Base-by-base conservation (phyloP, 306 rosid species). In the Cicer chorassanicum region DNA sequence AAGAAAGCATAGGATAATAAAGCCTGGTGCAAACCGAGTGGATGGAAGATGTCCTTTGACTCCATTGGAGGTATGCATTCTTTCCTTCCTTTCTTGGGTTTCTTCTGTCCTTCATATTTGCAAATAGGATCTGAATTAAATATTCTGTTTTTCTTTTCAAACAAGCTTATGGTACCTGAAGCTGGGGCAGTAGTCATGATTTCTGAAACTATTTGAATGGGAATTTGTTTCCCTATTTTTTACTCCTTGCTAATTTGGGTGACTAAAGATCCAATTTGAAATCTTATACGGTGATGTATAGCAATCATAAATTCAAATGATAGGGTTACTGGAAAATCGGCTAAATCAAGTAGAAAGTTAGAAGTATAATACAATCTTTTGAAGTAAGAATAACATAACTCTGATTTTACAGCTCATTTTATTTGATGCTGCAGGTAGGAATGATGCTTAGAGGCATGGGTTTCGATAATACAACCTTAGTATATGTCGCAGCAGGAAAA, bases 371-470 rank as follows among this genome's bases (percentile, higher is more conserved):
- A 42, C 48, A 43, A 11, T 24, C 49, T 51, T 70, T 55, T 61
- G 41, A 29, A 59, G 24, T 55, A 29, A 39, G 13, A 53, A 44
- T 53, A 40, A 6, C 63, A 67, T 70, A 55, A 67, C 49, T 78
- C 54, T 51, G 44, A 56, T 65, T 63, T 74, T 74, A 8, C 14
- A 46, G 43, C 69, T 80, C 14, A 53, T 65, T 74, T 65, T 46
- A 49, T 74, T 78, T 77, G 43, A 42, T 75, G 13, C 54, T 82
- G 73, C 79, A 94, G 98, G 98, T 94, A 34, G 97, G 98, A 66
- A 87, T 91, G 97, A 90, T 91, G 97, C 97, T 94, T 66, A 87
- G 95, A 80, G 98, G 96, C 82, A 94, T 94, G 98, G 97, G 97
- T 46, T 94, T 90, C 74, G 91, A 94, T 85, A 94, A 91, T 80